These are phyloP conservation scores for Populus euphratica DNA, from an alignment of 345 rosid species.

Conservation along the genomic window DNA sequence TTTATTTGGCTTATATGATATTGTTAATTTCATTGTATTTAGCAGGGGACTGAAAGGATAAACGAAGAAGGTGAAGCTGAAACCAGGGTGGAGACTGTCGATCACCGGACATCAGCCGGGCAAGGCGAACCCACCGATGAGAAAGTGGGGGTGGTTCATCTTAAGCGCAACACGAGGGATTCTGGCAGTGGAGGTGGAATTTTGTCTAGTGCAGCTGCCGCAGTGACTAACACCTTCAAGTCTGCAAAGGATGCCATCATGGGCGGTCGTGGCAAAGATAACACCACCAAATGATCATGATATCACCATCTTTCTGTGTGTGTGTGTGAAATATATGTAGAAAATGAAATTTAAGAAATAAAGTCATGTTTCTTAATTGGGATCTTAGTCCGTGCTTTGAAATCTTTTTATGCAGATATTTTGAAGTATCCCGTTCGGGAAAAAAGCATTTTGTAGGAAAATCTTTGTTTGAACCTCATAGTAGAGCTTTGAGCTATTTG, in stretches of 20 bases:
- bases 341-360: neutral
- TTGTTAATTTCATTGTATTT: neutral
- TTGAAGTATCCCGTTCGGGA: no score
- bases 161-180: conserved; percentile 13
- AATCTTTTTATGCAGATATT: no score
- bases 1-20: neutral
- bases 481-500: no score
- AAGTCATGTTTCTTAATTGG: neutral
- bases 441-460: no score
- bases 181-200: conserved; percentile 11
- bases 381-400: neutral
- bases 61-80: conserved; percentile 31
- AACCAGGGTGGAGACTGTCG: conserved; percentile 36
- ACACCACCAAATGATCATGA: neutral
- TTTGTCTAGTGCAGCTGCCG: conserved; percentile 24
- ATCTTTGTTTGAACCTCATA: no score
- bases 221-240: conserved; percentile 21
- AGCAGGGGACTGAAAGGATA: conserved; percentile 26
- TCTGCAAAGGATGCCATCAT: conserved; percentile 32
- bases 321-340: neutral
- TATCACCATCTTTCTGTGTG: neutral
- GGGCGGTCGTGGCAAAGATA: conserved; percentile 20
- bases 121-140: conserved; percentile 24
- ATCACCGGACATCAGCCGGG: conserved; percentile 25
- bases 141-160: conserved; percentile 39